Base-by-base conservation (phyloP, 768 basidiomycete species). In the Serpula lacrymans region DNA sequence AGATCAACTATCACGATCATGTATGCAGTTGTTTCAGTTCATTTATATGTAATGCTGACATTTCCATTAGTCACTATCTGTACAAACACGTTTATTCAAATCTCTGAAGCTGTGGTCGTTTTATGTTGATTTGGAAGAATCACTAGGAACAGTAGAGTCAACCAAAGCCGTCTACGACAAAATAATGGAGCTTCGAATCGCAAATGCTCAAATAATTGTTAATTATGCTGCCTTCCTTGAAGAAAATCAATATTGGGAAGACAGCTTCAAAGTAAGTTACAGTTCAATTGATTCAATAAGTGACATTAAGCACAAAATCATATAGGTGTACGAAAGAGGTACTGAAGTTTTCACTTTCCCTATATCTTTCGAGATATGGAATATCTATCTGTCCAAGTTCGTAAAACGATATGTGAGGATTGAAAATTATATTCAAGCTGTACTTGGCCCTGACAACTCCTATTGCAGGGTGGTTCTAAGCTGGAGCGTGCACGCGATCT, bases 51-150 rank as follows among this genome's bases (percentile, higher is more conserved):
- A 14, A 18, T 43, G 25, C 48, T 60, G 39, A 57, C 45, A 26
- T 20, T 41, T 18, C 12, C 28, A 40, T 29, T 49, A 96, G 91
- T 68, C 84, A 2, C 72, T 97, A 17, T 71, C 92, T 13, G 86
- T 85, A 1, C 96, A 98, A 71, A 71, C 78, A 4, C 82, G 96
- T 17, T 67, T 99, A 32, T 98, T 99, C 79, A 99, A 99, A 58
- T 96, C 93, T 0, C 69, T 99, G 42, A 99, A 99, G 61, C 76
- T 99, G 1, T 99, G 96, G 96, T 96, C 94, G 0, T 98, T 96
- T 70, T 97, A 95, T 57, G 87, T 95, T 51, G 96, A 99, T 55
- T 74, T 98, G 13, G 94, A 98, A 61, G 96, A 99, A 60, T 94
- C 93, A 1, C 90, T 98, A 53, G 94, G 95, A 1, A 83, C 91